Conservation (phyloP, 495 filamentous ascomycete genomes). For the Viridothelium virens region DNA sequence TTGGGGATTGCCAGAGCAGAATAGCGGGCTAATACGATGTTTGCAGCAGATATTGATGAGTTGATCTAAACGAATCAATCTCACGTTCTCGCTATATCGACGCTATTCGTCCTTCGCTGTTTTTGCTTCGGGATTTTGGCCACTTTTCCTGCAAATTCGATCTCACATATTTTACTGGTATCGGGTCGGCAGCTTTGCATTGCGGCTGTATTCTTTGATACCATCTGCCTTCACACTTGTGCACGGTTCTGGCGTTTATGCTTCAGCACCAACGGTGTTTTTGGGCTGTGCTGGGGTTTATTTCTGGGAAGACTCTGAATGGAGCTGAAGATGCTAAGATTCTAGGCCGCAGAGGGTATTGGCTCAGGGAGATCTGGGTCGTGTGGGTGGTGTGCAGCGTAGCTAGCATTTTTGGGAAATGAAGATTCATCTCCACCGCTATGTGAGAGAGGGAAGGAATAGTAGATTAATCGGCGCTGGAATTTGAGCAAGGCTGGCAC, state of each 20-base stretch:
- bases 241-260: background rate
- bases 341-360: background rate
- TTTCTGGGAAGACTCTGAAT: background rate
- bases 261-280: too few relatives aligned
- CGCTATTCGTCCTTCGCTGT: background rate
- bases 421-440: background rate
- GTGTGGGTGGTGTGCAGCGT: background rate
- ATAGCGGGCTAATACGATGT: background rate
- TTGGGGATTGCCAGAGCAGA: background rate
- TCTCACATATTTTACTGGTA: background rate
- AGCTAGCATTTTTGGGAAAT: background rate
- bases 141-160: background rate
- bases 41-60: background rate
- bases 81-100: background rate
- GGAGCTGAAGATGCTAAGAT: background rate
- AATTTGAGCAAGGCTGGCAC: background rate
- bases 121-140: background rate
- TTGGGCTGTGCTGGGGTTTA: background rate
- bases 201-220: background rate
- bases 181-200: background rate
- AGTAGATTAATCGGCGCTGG: background rate
- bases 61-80: background rate
- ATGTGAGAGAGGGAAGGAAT: background rate
- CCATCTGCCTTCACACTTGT: background rate
- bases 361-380: background rate